Evolutionary conservation across 257 asterid species (phyloP), one percentile per base, ranked within the genome.

Genomic region (Nicotiana attenuata): DNA sequence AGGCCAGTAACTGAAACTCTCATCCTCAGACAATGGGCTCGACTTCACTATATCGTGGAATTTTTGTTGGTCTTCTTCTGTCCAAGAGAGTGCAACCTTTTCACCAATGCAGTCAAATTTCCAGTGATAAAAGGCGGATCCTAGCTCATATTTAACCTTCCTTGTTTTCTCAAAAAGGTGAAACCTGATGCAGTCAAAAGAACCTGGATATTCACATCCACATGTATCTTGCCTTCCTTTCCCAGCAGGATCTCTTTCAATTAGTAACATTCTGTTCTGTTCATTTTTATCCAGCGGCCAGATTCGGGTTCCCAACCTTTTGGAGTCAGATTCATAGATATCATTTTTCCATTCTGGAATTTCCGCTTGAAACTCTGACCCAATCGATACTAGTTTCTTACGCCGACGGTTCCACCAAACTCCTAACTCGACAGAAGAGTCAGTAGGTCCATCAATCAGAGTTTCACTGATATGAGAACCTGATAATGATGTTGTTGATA

Each of bases 331-430:
- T 85, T 82, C 80, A 60, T 81, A 88, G 56, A 84, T 50, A 55
- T 41, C 85, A 41, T 80, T 90, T 15, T 55, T 45, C 76, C 85
- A 89, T 10, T 86, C 88, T 0, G 91, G 96, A n/a, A 90, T 50
- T 10, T 87, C 88, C 57, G 90, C 92, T 86, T 92, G 97, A 69
- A 41, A 73, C 61, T 19, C 56, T 81, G 84, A 85, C 67, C 98
- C 91, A 3, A 87, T 60, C 16, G 90, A 91, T 68, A 85, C 50
- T 73, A 84, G 77, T 50, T 89, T 87, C 80, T 79, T 63, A n/a
- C 88, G 83, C 10, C 50, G 82, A 55, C 10, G 1, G 78, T 85
- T 77, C 80, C 81, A 50, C 87, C 89, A 80, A 59, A 80, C 71
- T n/a, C 55, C 78, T 1, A 89, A 85, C 80, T 90, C 91, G 57